These are phyloP conservation scores for Heliamphora pulchella DNA, from an alignment of 179 eudicot species.

Conservation along the genomic window DNA sequence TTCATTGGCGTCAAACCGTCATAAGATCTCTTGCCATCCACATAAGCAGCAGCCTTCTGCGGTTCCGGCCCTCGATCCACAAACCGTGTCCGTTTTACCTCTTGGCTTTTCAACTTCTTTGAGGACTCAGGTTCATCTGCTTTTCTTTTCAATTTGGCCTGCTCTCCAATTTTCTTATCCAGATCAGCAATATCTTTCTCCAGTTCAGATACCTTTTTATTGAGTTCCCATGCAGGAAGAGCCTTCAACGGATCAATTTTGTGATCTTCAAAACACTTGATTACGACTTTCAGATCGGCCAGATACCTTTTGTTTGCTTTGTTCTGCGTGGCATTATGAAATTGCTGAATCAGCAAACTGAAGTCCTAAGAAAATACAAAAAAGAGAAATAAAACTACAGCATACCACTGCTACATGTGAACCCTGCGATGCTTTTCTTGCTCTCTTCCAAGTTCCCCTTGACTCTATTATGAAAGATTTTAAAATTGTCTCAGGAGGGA, in stretches of 20 bases:
- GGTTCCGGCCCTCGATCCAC: conserved; percentile 12
- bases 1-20: neutral
- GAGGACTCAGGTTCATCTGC: conserved; percentile 22
- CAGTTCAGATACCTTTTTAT: conserved; percentile 23
- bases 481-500: conserved; percentile 30
- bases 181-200: conserved; percentile 34
- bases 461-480: conserved; percentile 27
- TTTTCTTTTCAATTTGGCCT: conserved; percentile 27
- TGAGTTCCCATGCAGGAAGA: conserved; percentile 29
- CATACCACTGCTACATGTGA: conserved; percentile 28
- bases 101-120: conserved; percentile 18
- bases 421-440: conserved; percentile 18
- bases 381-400: conserved; percentile 3
- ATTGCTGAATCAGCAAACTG: neutral
- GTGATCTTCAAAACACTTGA: conserved; percentile 35
- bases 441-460: conserved; percentile 25
- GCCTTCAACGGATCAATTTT: conserved; percentile 32
- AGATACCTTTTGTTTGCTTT: conserved; percentile 35
- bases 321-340: conserved; percentile 26
- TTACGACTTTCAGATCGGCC: conserved; percentile 32
- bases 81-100: conserved; percentile 26
- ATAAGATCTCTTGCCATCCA: conserved; percentile 1
- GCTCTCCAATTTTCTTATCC: conserved; percentile 23
- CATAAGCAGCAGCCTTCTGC: conserved; percentile 11
- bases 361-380: neutral